Evolutionary conservation across 768 basidiomycete species (phyloP), one percentile per base, ranked within the genome.

Genomic region (Panaeolus papilionaceus): DNA sequence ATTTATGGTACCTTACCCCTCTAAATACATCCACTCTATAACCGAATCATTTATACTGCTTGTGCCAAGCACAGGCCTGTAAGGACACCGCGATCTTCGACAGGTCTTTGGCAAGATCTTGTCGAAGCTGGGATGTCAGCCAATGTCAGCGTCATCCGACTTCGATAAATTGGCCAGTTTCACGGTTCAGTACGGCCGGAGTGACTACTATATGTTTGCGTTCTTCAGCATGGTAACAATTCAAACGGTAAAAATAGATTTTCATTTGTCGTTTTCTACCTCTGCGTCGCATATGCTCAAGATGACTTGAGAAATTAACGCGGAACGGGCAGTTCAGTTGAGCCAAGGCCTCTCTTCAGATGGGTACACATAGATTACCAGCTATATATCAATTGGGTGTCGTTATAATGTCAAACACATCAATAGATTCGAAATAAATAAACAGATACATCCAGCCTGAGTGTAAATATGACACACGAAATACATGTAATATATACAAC

Each of bases 21-120:
- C 33, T 58, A 28, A 12, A 28, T 28, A 58, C 54, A 58, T 58
- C 54, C 54, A 58, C 54, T 58, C 28, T 28, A 58, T 58, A 33
- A 37, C 54, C 54, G 54, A 58, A 14, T 28, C 54, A 58, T 49
- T 28, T 28, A 33, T 58, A 58, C 54, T 23, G 20, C 11, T 49
- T 4, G 26, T 58, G 54, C 54, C 54, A 58, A 58, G 54, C n/a
- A 49, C 47, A 2, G n/a, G 47, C 9, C 54, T 33, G 14, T 33
- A 33, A 11, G 49, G 49, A 23, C 28, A 7, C 4, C 54, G 6
- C 54, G 33, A 58, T 28, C 54, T 6, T 58, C 33, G 10, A 58
- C 26, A 37, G 26, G 3, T 12, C 20, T 11, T 33, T 58, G 12
- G n/a, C 54, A 58, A 58, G 54, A 37, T 58, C 54, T 58, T 58